A percentile compares a stretch with the other conserved stretches of the same genome.
Conservation (phyloP, 2,329 filamentous ascomycete genomes). For the Apiospora sp. region DNA sequence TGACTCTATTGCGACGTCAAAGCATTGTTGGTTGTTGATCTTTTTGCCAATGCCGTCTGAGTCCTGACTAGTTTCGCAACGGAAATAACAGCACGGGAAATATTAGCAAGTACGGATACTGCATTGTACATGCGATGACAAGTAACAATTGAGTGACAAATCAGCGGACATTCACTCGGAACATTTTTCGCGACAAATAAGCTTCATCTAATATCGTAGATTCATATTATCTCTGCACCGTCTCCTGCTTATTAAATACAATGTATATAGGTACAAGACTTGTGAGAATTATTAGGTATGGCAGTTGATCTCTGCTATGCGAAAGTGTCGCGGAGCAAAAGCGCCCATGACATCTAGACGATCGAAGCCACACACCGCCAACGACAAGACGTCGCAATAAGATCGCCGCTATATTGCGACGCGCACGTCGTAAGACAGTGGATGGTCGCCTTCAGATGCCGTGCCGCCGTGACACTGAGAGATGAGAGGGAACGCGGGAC, state of each 20-base stretch:
- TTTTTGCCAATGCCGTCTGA: background rate
- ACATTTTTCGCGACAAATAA: background rate
- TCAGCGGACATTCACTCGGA: background rate
- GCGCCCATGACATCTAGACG: background rate
- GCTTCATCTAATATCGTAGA: slow-evolving; percentile 1
- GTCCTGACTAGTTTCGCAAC: background rate
- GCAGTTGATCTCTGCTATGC: background rate
- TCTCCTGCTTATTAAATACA: slow-evolving; percentile 15
- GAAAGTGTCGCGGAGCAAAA: background rate
- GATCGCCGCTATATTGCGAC: slow-evolving; percentile 15
- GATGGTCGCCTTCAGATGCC: background rate
- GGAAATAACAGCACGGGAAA: background rate
- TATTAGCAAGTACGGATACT: background rate
- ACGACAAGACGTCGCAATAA: background rate
- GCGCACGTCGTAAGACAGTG: slow-evolving; percentile 12
- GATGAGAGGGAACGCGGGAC: background rate
- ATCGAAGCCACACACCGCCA: background rate
- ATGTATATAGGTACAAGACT: slow-evolving; percentile 7
- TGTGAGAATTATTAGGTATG: slow-evolving; percentile 3
- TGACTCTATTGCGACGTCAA: slow-evolving; percentile 15
- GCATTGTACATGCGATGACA: background rate
- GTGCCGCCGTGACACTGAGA: background rate
- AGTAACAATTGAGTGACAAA: background rate
- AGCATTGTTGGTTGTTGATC: background rate
- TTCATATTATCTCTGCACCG: background rate